phyloP scores from a whole-genome alignment of 805 yeast genomes.

The Candida sphagnicola region DNA sequence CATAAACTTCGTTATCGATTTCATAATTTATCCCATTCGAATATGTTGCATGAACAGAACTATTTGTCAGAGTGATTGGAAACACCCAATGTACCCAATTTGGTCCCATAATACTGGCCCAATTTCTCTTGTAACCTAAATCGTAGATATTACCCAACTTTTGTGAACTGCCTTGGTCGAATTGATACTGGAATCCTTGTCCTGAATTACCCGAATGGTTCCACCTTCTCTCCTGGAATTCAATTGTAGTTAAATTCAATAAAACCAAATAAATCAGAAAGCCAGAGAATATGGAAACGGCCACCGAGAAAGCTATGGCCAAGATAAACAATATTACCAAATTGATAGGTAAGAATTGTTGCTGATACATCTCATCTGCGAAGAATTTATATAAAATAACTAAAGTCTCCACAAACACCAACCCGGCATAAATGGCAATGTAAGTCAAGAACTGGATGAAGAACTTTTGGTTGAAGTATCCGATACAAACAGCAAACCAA shows the following conservation, averaged over 20 bases:
- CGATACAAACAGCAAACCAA: conserved; percentile 90
- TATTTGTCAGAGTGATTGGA: conserved; percentile 41
- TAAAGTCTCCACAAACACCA: conserved; percentile 39
- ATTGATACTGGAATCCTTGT: conserved; percentile 26
- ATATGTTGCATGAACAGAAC: conserved; percentile 13
- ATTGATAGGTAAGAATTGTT: conserved; percentile 49
- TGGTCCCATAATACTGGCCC: conserved; percentile 72
- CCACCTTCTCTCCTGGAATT: conserved; percentile 56
- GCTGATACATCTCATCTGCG: conserved; percentile 30
- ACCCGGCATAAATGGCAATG: conserved; percentile 43
- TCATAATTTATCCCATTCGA: conserved; percentile 51
- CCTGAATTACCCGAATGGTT: conserved; percentile 32
- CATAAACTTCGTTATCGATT: conserved; percentile 40
- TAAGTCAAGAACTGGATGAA: conserved; percentile 71
- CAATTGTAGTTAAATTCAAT: conserved; percentile 76
- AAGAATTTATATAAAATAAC: conserved; percentile 48
- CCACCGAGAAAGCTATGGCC: conserved; percentile 48
- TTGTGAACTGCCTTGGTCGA: conserved; percentile 37
- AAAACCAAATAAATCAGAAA: conserved; percentile 59
- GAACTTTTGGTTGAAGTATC: conserved; percentile 73
- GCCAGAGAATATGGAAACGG: conserved; percentile 44
- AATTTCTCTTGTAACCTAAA: conserved; percentile 60
- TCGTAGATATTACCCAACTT: conserved; percentile 69
- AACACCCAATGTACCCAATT: conserved; percentile 64
- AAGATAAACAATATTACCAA: conserved; percentile 60